A percentile compares a stretch with the other conserved stretches of the same genome.
phyloP scores from a whole-genome alignment of 306 rosid species.

The Oemleria cerasiformis region DNA sequence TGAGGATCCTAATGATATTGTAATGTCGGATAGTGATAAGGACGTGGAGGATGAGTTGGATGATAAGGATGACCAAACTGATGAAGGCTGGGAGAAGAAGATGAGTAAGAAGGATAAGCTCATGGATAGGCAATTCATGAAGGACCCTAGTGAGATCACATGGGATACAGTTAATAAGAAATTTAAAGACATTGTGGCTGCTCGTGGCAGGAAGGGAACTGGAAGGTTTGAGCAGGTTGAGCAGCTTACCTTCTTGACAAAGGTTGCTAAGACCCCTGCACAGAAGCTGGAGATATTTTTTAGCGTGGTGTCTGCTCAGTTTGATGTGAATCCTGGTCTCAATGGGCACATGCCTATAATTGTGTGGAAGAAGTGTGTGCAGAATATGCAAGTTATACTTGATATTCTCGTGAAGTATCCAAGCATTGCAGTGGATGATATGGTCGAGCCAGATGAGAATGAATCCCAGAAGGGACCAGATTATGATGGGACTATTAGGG shows the following conservation, averaged over 20 bases:
- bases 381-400: conserved; percentile 76
- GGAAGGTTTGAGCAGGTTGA: conserved; percentile 97
- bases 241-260: conserved; percentile 87
- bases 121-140: conserved; percentile 74
- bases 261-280: conserved; percentile 97
- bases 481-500: conserved; percentile 61
- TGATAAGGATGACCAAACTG: conserved; percentile 29
- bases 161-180: conserved; percentile 95
- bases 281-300: conserved; percentile 93
- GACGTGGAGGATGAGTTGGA: conserved; percentile 35
- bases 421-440: conserved; percentile 79
- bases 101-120: conserved; percentile 77
- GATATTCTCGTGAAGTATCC: conserved; percentile 76
- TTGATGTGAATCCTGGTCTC: conserved; percentile 94
- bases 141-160: conserved; percentile 89
- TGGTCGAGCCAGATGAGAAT: conserved; percentile 80
- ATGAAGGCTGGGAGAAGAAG: conserved; percentile 63
- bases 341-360: conserved; percentile 90
- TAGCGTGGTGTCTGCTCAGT: conserved; percentile 91
- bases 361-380: conserved; percentile 93
- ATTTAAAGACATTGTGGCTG: conserved; percentile 93
- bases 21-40: conserved; percentile 49
- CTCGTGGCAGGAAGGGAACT: conserved; percentile 93
- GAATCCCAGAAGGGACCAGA: conserved; percentile 88
- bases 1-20: conserved; percentile 50